Evolutionary conservation across 169 alveolate genomes (phyloP).

Genomic region (Perkinsus chesapeaki): DNA sequence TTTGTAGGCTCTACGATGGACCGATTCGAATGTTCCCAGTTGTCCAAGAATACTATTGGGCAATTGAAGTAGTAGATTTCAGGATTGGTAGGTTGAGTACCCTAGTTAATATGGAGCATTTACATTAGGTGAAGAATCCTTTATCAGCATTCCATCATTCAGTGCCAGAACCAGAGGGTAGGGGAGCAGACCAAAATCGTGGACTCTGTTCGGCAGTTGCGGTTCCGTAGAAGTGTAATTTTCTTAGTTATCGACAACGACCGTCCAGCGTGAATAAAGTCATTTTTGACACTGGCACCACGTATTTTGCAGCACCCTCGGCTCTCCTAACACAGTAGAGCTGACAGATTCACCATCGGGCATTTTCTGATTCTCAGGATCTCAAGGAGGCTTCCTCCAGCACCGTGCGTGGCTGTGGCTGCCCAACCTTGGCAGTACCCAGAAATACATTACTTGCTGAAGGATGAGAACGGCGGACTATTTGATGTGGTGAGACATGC

Average conservation of each 20-base stretch:
- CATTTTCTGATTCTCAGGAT: neutral
- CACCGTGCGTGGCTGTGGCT: neutral
- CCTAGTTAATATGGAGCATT: neutral
- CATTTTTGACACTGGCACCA: neutral
- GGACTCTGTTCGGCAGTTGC: too few relatives aligned
- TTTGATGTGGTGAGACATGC: neutral
- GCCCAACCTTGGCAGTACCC: neutral
- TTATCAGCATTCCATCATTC: neutral
- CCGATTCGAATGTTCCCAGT: neutral
- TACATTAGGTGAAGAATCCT: neutral
- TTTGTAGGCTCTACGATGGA: neutral
- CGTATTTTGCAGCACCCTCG: neutral
- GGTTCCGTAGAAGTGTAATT: too few relatives aligned
- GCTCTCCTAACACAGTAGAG: neutral
- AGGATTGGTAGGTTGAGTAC: neutral
- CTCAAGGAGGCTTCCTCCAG: neutral
- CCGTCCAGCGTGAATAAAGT: neutral
- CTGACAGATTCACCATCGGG: neutral
- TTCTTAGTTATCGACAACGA: neutral
- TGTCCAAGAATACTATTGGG: neutral
- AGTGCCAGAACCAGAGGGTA: too few relatives aligned
- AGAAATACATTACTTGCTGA: neutral
- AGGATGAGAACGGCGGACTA: neutral
- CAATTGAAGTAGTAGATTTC: neutral
- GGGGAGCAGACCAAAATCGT: too few relatives aligned